These are phyloP conservation scores for Periconia sp. DNA, from an alignment of 2,329 filamentous ascomycete genomes.

Conservation along the genomic window DNA sequence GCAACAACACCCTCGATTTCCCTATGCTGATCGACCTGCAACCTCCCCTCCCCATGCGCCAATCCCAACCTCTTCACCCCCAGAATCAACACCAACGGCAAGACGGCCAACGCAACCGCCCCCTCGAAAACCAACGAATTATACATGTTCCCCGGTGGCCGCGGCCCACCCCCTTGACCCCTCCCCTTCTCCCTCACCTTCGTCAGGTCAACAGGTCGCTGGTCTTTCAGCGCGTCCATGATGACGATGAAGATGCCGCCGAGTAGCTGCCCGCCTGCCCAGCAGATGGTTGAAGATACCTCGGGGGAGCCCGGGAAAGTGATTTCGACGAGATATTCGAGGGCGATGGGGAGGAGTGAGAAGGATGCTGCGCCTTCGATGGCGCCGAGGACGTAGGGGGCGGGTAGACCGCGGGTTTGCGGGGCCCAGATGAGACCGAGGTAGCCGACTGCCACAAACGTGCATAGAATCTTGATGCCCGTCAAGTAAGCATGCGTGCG, in stretches of 20 bases:
- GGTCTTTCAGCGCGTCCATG: slow-evolving; percentile 72
- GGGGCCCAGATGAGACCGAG: slow-evolving; percentile 84
- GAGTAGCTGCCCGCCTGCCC: slow-evolving; percentile 84
- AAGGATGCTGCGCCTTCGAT: slow-evolving; percentile 82
- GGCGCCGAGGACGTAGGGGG: slow-evolving; percentile 76
- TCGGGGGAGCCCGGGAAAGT: slow-evolving; percentile 88
- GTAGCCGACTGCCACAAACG: slow-evolving; percentile 75
- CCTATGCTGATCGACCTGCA: slow-evolving; percentile 40
- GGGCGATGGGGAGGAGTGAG: slow-evolving; percentile 77
- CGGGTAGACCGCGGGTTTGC: slow-evolving; percentile 63
- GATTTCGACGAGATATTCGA: slow-evolving; percentile 88
- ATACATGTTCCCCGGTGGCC: slow-evolving; percentile 74
- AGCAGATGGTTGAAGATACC: slow-evolving; percentile 81
- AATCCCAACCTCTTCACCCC: slow-evolving; percentile 69
- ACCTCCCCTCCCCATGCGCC: slow-evolving; percentile 33
- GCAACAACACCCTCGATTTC: no score
- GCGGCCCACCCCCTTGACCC: slow-evolving; percentile 22
- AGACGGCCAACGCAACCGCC: slow-evolving; percentile 67
- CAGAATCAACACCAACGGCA: slow-evolving; percentile 72
- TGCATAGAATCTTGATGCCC: slow-evolving; percentile 75
- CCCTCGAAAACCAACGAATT: slow-evolving; percentile 79
- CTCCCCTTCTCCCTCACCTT: slow-evolving; percentile 34
- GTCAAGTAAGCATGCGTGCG: slow-evolving; percentile 79
- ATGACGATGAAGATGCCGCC: slow-evolving; percentile 86
- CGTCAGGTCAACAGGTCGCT: slow-evolving; percentile 30